Base-by-base conservation (phyloP, 805 yeast species). In the Hanseniaspora singularis region DNA sequence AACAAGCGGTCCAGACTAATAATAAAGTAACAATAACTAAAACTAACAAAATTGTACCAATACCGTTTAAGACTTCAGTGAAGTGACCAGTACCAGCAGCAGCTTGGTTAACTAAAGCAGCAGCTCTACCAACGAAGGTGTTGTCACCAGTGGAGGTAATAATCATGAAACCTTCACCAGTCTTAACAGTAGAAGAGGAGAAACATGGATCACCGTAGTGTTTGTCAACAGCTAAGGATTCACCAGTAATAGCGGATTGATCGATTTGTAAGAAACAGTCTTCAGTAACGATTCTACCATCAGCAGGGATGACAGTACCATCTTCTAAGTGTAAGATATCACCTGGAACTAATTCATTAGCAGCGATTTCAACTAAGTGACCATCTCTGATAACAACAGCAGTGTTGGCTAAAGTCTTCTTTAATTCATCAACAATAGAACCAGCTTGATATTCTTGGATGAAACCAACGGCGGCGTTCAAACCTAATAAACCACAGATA, bases 361-460 rank as follows among this genome's bases (percentile, higher is more conserved):
- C 79, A 57, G 78, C 79, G 55, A 85, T 68, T 70, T 85, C 95
- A 57, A 73, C 67, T 53, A 80, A 64, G 52, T 72, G 68, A 68
- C 94, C 89, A 65, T 85, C 79, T 73, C 96, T 79, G 62, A 87
- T 71, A 58, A 84, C 87, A 55, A 73, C 68, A 57, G 96, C 95
- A 66, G 85, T 66, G 75, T 85, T 82, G 54, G 96, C 95, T 61
- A 87, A 73, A 60, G 95, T 85, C 72, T 87, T 88, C 75, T 87
- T 88, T 72, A 87, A 78, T 68, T 87, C 96, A 50, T 86, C 95
- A 57, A 87, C 96, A 74, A 87, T 87, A 53, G 95, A 86, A 74
- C 96, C 96, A 55, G 96, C 96, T 72, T 87, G 95, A 81, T 71
- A 88, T 71, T 87, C 96, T 74, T 87, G 96, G 58, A 85, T 74